These are phyloP conservation scores for Astrothelium macrocarpum DNA, from an alignment of 495 filamentous ascomycete genomes.

Conservation along the genomic window DNA sequence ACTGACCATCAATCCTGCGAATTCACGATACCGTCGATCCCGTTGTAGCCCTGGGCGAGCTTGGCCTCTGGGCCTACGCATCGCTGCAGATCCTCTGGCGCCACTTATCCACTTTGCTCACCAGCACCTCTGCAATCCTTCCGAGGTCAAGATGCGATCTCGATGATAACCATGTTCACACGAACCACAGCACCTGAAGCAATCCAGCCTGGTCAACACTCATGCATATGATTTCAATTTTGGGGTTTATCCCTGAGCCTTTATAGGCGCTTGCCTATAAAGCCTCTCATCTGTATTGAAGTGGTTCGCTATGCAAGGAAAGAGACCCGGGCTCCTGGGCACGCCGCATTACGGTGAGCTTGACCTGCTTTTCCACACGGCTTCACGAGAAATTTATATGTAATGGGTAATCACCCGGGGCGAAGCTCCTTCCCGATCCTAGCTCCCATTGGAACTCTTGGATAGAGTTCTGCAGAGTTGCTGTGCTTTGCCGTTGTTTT, in stretches of 20 bases:
- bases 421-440: background rate
- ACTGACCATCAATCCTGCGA: slow-evolving; percentile 3
- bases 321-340: background rate
- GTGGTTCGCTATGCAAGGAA: background rate
- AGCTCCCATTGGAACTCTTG: background rate
- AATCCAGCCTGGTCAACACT: background rate
- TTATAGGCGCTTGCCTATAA: background rate
- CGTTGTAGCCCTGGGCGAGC: background rate
- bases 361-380: background rate
- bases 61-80: background rate
- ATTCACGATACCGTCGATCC: background rate
- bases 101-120: background rate
- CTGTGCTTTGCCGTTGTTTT: background rate
- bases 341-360: background rate
- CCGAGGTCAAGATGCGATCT: background rate
- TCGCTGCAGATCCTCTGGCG: background rate
- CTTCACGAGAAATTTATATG: background rate
- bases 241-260: background rate
- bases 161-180: background rate
- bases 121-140: background rate
- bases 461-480: background rate
- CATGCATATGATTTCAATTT: background rate
- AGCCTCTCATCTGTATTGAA: background rate
- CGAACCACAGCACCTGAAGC: background rate
- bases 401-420: background rate